These are phyloP conservation scores for Phytopythium litorale DNA, from an alignment of 352 stramenopile species.

Conservation along the genomic window DNA sequence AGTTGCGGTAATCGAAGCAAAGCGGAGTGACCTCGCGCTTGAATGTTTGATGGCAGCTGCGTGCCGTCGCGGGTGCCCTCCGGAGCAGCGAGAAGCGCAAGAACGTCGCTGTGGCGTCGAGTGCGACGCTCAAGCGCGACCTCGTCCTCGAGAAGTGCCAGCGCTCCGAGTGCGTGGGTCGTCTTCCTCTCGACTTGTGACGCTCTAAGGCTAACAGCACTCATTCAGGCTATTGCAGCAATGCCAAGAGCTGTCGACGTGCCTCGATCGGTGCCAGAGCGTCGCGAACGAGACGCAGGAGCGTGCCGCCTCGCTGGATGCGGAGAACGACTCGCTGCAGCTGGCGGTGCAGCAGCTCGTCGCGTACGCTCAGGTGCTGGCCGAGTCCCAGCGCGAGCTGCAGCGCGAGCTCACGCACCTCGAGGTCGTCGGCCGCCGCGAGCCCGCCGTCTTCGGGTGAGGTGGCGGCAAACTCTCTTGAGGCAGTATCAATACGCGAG, in stretches of 20 bases:
- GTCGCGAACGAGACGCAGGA: slow-evolving; percentile 27
- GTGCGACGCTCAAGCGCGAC: slow-evolving; percentile 37
- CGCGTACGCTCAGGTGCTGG: slow-evolving; percentile 45
- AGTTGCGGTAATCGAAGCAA: neutral
- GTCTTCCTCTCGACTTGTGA: neutral
- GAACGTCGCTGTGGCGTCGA: slow-evolving; percentile 23
- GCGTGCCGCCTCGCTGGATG: slow-evolving; percentile 32
- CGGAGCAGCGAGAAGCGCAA: slow-evolving; percentile 38
- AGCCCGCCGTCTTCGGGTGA: slow-evolving; percentile 43
- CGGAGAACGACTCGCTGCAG: slow-evolving; percentile 50
- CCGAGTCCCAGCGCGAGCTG: slow-evolving; percentile 37
- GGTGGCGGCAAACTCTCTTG: slow-evolving; percentile 7
- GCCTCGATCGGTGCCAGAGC: slow-evolving; percentile 34
- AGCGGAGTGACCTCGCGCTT: neutral
- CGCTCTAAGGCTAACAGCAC: neutral
- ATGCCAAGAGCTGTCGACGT: slow-evolving; percentile 50
- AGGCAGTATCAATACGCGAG: too few species aligned
- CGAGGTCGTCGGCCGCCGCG: slow-evolving; percentile 33
- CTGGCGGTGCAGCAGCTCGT: slow-evolving; percentile 45
- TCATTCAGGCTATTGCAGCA: slow-evolving; percentile 39
- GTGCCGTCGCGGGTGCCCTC: slow-evolving; percentile 26
- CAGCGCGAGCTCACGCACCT: slow-evolving; percentile 47
- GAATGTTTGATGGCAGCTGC: slow-evolving; percentile 17
- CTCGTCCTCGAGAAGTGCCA: slow-evolving; percentile 56
- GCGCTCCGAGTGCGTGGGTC: slow-evolving; percentile 40